Evolutionary conservation across 2,329 filamentous ascomycete species (phyloP), one percentile per base, ranked within the genome.

Genomic region (Fusarium concolor): DNA sequence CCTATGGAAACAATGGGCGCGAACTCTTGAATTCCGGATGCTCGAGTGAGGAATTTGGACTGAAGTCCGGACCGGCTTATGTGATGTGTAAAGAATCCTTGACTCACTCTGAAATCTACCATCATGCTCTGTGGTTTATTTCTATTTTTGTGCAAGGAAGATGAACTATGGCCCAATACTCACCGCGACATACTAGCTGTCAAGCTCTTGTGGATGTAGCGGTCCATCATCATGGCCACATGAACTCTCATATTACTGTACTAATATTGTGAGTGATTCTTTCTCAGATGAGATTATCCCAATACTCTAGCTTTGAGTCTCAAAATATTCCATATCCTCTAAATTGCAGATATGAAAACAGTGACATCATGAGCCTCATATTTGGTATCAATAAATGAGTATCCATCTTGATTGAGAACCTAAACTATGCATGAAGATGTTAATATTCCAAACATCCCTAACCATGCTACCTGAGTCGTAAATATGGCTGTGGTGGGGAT

Each of bases 131-230:
- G 83, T 93, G 90, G 89, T 89, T 83, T 85, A 84, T 89, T 87
- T 91, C 90, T 91, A 92, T 93, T 93, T 93, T 93, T 87, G 88
- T 88, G 87, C 86, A 83, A 93, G 91, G 90, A 86, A 94, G 88
- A 94, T 83, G 71, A 81, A 89, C 74, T 37, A 51, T 47, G 47
- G 71, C 85, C 84, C 79, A 79, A 81, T 89, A 92, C 90, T 92
- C 90, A 92, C 89, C 89, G 85, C 86, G 82, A 82, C 85, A 84
- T 84, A 82, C 82, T 80, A 76, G 71, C 70, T 44, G 15, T 77
- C 74, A 41, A 78, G 71, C 79, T 77, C 72, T 45, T 75, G 80
- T 91, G 88, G 87, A 83, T 85, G 84, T 83, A 79, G 86, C 83
- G 90, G 89, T 93, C 90, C 90, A 91, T 90, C 83, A 85, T 84